Evolutionary conservation across 2,329 filamentous ascomycete genomes (phyloP).

Genomic region (Cordyceps pruinosa): DNA sequence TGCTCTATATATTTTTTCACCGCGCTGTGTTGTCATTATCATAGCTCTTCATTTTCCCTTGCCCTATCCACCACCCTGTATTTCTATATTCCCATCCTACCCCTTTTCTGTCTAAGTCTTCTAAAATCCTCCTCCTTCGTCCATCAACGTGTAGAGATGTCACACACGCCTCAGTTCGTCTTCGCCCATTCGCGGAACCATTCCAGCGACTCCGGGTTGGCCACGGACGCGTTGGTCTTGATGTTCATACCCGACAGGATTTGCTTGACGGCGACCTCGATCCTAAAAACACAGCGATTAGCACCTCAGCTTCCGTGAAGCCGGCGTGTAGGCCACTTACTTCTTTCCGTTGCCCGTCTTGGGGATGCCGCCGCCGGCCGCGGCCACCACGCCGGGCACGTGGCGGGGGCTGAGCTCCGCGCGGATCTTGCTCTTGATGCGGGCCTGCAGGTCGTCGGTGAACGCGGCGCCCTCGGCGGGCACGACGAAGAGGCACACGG

Average conservation of each 20-base stretch:
- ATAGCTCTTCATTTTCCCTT: not conserved
- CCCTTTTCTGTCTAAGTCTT: not conserved
- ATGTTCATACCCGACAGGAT: slow-evolving; percentile 83
- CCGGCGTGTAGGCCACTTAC: slow-evolving; percentile 38
- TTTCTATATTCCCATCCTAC: not conserved
- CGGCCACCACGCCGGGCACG: slow-evolving; percentile 76
- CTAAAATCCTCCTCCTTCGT: not conserved
- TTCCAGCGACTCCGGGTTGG: slow-evolving; percentile 78
- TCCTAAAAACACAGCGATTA: slow-evolving; percentile 39
- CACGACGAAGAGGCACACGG: slow-evolving; percentile 82
- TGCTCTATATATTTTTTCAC: not conserved
- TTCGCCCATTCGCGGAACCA: slow-evolving; percentile 80
- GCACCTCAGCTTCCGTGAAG: not conserved
- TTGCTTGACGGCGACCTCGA: slow-evolving; percentile 94
- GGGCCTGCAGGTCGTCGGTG: slow-evolving; percentile 49
- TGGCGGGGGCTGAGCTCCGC: slow-evolving; percentile 81
- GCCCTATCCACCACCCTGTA: not conserved
- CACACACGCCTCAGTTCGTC: slow-evolving; percentile 33
- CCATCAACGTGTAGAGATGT: not conserved
- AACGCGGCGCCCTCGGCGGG: slow-evolving; percentile 56
- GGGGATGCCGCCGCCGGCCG: slow-evolving; percentile 74
- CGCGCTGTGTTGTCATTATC: not conserved
- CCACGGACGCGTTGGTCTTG: slow-evolving; percentile 88
- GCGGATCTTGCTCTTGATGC: slow-evolving; percentile 63
- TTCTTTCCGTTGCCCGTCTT: slow-evolving; percentile 96